These are phyloP conservation scores for Aspergillus fijiensis DNA, from an alignment of 2,329 filamentous ascomycete genomes.

Conservation along the genomic window DNA sequence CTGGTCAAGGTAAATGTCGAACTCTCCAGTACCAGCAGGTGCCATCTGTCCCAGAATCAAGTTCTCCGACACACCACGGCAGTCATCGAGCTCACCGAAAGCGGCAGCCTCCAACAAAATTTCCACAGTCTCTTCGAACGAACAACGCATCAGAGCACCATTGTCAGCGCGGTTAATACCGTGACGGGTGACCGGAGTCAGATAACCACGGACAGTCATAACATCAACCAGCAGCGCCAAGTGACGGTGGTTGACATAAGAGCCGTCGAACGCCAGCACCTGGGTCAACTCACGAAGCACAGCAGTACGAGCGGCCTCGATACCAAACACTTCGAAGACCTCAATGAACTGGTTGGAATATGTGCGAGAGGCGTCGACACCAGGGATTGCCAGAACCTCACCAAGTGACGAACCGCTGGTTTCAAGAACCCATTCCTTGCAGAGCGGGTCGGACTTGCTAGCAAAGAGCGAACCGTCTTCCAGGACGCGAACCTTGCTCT, in stretches of 20 bases:
- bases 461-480: constrained; percentile 72
- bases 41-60: constrained; percentile 97
- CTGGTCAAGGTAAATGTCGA: constrained; percentile 89
- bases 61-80: constrained; percentile 97
- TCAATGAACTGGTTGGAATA: constrained; percentile 97
- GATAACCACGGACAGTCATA: constrained; percentile 91
- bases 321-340: constrained; percentile 90
- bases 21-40: constrained; percentile 94
- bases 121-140: constrained; percentile 98
- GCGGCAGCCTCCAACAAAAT: constrained; percentile 95
- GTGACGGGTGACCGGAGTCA: constrained; percentile 96
- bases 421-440: constrained; percentile 93
- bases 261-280: constrained; percentile 96
- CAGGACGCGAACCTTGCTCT: constrained; percentile 65
- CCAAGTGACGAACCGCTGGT: constrained; percentile 87
- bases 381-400: constrained; percentile 79
- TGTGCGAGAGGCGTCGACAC: constrained; percentile 81
- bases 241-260: constrained; percentile 98
- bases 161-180: constrained; percentile 98
- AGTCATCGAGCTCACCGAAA: constrained; percentile 93
- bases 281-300: constrained; percentile 85
- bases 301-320: constrained; percentile 86
- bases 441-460: constrained; percentile 69
- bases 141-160: constrained; percentile 97
- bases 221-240: constrained; percentile 93